These are phyloP conservation scores for Aristolochia contorta DNA, from an alignment of 164 flowering plant species.

Conservation along the genomic window DNA sequence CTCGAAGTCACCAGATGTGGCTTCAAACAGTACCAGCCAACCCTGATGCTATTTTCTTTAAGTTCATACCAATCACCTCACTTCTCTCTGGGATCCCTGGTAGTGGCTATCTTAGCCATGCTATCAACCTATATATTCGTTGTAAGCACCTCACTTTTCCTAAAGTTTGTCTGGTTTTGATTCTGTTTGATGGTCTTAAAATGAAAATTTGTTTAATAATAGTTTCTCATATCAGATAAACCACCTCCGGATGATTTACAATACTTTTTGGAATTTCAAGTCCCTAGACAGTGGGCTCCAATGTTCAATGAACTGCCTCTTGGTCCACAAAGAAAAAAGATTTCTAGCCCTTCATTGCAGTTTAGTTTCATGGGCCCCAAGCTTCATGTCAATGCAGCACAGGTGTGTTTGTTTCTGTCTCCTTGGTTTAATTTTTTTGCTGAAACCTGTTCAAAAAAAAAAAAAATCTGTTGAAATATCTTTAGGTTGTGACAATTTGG, in stretches of 20 bases:
- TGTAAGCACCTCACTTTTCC: slow-evolving; percentile 42
- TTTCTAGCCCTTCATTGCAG: slow-evolving; percentile 52
- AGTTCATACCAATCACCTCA: slow-evolving; percentile 84
- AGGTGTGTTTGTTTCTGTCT: slow-evolving; percentile 30
- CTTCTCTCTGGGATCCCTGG: slow-evolving; percentile 80
- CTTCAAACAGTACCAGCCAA: slow-evolving; percentile 64
- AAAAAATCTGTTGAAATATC: no score
- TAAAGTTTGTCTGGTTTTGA: not conserved
- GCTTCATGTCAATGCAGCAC: slow-evolving; percentile 47
- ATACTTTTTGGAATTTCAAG: slow-evolving; percentile 86
- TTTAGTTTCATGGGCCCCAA: slow-evolving; percentile 70
- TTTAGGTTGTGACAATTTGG: no score
- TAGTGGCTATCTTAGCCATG: slow-evolving; percentile 93
- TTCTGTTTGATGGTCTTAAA: not conserved
- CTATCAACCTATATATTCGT: slow-evolving; percentile 77
- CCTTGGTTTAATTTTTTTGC: not conserved
- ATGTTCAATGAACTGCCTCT: slow-evolving; percentile 86
- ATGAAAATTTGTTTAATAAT: not conserved
- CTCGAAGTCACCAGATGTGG: slow-evolving; percentile 59
- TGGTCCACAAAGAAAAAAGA: slow-evolving; percentile 59
- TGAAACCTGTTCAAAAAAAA: no score
- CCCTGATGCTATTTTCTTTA: slow-evolving; percentile 70
- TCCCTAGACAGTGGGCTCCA: slow-evolving; percentile 88
- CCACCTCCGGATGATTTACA: slow-evolving; percentile 64
- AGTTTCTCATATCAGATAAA: slow-evolving; percentile 38